Evolutionary conservation across 176 grass and related monocot species (phyloP).

Genomic region (Carex myosuroides): DNA sequence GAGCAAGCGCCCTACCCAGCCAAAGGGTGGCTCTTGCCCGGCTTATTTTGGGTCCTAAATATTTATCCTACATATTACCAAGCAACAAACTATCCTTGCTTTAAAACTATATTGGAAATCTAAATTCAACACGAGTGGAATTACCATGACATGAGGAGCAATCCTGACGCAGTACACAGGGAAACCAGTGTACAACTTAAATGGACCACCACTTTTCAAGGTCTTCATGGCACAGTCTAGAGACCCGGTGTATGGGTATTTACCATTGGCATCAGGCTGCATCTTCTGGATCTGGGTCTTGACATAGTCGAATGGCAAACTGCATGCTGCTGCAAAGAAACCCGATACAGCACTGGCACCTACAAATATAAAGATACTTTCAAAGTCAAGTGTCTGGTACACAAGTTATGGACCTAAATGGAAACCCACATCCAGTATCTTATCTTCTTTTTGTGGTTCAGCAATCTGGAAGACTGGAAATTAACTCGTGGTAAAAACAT

Average conservation of each 20-base stretch:
- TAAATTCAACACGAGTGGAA: background rate
- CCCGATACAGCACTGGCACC: constrained; percentile 89
- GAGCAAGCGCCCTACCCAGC: background rate
- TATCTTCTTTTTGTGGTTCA: background rate
- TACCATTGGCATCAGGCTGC: constrained; percentile 83
- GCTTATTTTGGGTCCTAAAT: background rate
- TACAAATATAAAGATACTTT: constrained; percentile 25
- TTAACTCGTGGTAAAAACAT: background rate
- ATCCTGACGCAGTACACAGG: constrained; percentile 91
- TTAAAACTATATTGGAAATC: background rate
- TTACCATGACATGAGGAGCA: constrained; percentile 92
- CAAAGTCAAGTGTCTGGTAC: background rate
- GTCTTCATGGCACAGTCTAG: constrained; percentile 81
- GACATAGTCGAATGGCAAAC: constrained; percentile 94
- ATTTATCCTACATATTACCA: background rate
- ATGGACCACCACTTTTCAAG: constrained; percentile 75
- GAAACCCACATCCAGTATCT: background rate
- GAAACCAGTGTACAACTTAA: constrained; percentile 94
- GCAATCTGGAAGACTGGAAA: background rate
- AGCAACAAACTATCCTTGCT: background rate
- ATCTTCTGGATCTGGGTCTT: constrained; percentile 98
- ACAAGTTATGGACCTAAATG: background rate
- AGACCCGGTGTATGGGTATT: constrained; percentile 84
- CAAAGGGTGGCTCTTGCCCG: background rate
- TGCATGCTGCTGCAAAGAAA: constrained; percentile 91